phyloP scores from a whole-genome alignment of 805 yeast genomes.

The Candida orba region DNA sequence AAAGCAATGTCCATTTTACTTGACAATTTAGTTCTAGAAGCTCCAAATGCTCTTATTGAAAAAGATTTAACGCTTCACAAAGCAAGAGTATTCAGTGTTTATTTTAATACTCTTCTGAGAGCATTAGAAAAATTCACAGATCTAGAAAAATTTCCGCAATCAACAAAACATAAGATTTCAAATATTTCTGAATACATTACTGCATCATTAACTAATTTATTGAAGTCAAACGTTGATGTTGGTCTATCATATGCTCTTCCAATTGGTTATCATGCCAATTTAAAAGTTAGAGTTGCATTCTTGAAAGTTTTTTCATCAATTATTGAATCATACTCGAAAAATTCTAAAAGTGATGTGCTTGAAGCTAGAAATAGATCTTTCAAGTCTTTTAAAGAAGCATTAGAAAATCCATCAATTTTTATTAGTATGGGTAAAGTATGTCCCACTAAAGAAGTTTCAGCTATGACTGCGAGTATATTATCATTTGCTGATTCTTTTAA shows the following conservation, averaged over 20 bases:
- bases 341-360: slow-evolving; percentile 20
- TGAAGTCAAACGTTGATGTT: slow-evolving; percentile 67
- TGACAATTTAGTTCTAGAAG: slow-evolving; percentile 50
- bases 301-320: slow-evolving; percentile 72
- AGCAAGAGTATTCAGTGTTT: slow-evolving; percentile 59
- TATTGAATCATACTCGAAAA: slow-evolving; percentile 27
- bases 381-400: slow-evolving; percentile 23
- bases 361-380: slow-evolving; percentile 22
- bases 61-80: slow-evolving; percentile 47
- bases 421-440: slow-evolving; percentile 54
- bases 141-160: slow-evolving; percentile 28
- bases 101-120: slow-evolving; percentile 51
- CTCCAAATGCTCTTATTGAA: slow-evolving; percentile 47
- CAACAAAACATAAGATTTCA: slow-evolving; percentile 45
- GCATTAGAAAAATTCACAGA: slow-evolving; percentile 34
- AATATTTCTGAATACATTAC: slow-evolving; percentile 57
- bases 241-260: slow-evolving; percentile 74
- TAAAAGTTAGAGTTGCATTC: slow-evolving; percentile 61
- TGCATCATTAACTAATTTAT: slow-evolving; percentile 56
- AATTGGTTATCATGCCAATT: slow-evolving; percentile 66
- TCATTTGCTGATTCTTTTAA: slow-evolving; percentile 43
- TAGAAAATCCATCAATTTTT: slow-evolving; percentile 36
- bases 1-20: slow-evolving; percentile 49
- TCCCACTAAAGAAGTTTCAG: slow-evolving; percentile 62
- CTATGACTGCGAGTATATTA: slow-evolving; percentile 58